Evolutionary conservation across 768 basidiomycete genomes (phyloP).

Genomic region (Zangia roseola): DNA sequence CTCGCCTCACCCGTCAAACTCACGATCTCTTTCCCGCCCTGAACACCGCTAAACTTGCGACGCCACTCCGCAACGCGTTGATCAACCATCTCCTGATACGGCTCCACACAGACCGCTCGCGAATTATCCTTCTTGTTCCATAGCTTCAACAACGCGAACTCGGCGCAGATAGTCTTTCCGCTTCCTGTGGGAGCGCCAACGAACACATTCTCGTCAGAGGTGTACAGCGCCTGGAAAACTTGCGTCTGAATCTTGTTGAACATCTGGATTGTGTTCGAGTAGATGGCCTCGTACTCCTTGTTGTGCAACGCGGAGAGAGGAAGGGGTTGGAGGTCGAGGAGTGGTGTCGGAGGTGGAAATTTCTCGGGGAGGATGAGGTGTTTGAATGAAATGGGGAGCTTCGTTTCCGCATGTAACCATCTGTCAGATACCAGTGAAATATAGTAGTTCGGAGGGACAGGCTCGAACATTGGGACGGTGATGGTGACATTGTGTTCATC

Average conservation of each 20-base stretch:
- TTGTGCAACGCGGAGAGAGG: conserved; percentile 92
- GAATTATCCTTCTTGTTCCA: conserved; percentile 86
- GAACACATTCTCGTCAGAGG: conserved; percentile 94
- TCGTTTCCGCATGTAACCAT: conserved; percentile 94
- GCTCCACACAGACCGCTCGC: conserved; percentile 92
- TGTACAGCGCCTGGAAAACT: conserved; percentile 97
- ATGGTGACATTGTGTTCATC: conserved; percentile 94
- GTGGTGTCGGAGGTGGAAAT: conserved; percentile 88
- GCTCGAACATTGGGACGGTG: conserved; percentile 95
- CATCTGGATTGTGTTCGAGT: conserved; percentile 71
- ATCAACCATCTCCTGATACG: conserved; percentile 98
- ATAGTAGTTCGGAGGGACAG: conserved; percentile 97
- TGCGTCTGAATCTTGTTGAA: conserved; percentile 99
- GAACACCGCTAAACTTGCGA: conserved; percentile 74
- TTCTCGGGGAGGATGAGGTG: conserved; percentile 97
- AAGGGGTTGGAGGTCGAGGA: conserved; percentile 89
- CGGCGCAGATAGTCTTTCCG: conserved; percentile 96
- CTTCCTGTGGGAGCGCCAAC: conserved; percentile 96
- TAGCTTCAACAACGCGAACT: conserved; percentile 90
- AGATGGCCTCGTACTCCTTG: conserved; percentile 87
- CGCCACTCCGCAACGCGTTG: conserved; percentile 87
- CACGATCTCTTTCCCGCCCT: conserved; percentile 92
- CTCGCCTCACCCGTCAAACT: conserved; percentile 93
- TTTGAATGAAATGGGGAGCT: conserved; percentile 95
- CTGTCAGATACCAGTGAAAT: conserved; percentile 93